Evolutionary conservation across 1,139 yeast genomes (phyloP).

Genomic region (Blastobotrys illinoisensis): DNA sequence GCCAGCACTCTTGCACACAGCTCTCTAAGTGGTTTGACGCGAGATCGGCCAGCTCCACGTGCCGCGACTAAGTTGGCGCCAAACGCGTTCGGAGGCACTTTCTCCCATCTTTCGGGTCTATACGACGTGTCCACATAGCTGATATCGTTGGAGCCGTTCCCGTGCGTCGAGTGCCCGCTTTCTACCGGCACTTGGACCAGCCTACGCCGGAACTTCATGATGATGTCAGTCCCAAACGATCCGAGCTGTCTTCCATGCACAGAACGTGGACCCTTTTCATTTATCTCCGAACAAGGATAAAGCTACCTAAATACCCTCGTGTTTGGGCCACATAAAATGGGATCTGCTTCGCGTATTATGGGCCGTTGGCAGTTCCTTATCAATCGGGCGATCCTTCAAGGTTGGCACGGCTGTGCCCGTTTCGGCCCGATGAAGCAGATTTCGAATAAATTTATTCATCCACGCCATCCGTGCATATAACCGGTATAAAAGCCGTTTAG

Average conservation of each 20-base stretch:
- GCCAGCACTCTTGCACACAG: conserved; percentile 15
- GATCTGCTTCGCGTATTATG: too few relatives aligned
- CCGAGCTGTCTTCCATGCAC: not conserved
- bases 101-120: conserved; percentile 7
- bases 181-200: not conserved
- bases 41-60: not conserved
- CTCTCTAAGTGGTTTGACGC: conserved; percentile 8
- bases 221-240: not conserved
- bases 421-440: not conserved
- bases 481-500: not conserved
- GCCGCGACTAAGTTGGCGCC: not conserved
- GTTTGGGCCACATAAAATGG: too few relatives aligned
- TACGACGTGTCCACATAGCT: conserved; percentile 9
- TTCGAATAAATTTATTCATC: not conserved
- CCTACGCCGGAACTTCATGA: not conserved
- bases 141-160: conserved; percentile 2
- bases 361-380: too few relatives aligned
- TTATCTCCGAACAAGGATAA: too few relatives aligned
- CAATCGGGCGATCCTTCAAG: not conserved
- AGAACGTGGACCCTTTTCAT: not conserved
- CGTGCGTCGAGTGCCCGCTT: not conserved
- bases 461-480: not conserved
- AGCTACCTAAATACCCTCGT: too few relatives aligned
- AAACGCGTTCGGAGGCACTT: not conserved
- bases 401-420: not conserved